phyloP scores from a whole-genome alignment of 2,329 filamentous ascomycete species.

The Chrysosporium queenslandicum region DNA sequence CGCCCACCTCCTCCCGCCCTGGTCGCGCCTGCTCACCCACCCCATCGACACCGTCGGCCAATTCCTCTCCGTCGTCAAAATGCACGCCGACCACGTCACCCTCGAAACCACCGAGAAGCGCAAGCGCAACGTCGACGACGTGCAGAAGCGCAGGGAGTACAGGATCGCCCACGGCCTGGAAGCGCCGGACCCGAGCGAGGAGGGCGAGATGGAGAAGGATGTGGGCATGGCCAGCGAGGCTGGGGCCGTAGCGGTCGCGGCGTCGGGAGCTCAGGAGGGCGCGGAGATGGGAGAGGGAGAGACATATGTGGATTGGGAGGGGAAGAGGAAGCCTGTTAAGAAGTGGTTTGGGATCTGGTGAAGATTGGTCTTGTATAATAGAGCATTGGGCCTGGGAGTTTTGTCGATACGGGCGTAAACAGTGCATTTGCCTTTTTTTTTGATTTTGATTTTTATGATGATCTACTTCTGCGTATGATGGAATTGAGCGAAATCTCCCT shows the following conservation, averaged over 20 bases:
- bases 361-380: constrained; percentile 6
- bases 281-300: constrained; percentile 15
- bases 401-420: too few species aligned
- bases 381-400: constrained; percentile 3
- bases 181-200: constrained; percentile 23
- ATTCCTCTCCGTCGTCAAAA: constrained; percentile 60
- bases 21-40: constrained; percentile 57
- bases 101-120: constrained; percentile 61
- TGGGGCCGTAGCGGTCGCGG: constrained; percentile 13
- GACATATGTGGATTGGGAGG: constrained; percentile 28
- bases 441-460: too few species aligned
- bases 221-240: constrained; percentile 26
- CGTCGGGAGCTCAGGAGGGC: constrained; percentile 25
- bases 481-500: too few species aligned
- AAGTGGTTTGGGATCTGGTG: constrained; percentile 80
- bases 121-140: constrained; percentile 67
- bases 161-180: constrained; percentile 77
- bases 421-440: too few species aligned
- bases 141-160: constrained; percentile 75
- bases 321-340: constrained; percentile 51
- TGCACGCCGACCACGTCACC: constrained; percentile 65
- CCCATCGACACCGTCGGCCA: constrained; percentile 58
- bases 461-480: too few species aligned
- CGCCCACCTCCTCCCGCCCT: constrained; percentile 63
- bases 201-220: constrained; percentile 20